These are phyloP conservation scores for Xylaria sp. DNA, from an alignment of 2,329 filamentous ascomycete genomes.

Conservation along the genomic window DNA sequence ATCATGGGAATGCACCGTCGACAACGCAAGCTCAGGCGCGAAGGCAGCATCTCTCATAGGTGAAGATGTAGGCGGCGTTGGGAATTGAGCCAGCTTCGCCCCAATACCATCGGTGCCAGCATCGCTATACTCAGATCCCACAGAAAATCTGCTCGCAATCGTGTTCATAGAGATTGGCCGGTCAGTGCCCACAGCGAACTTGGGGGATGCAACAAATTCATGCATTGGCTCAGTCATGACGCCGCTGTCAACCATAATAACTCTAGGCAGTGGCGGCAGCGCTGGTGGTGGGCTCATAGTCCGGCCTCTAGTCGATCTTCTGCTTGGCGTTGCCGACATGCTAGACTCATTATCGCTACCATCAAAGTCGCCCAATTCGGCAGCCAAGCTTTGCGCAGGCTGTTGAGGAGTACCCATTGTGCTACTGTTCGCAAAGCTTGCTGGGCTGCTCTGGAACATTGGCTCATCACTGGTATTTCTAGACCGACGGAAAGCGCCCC, in stretches of 20 bases:
- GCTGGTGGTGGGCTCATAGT: constrained; percentile 53
- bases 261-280: constrained; percentile 56
- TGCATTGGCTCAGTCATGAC: constrained; percentile 65
- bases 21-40: constrained; percentile 49
- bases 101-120: constrained; percentile 59
- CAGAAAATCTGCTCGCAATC: constrained; percentile 53
- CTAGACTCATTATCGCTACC: constrained; percentile 75
- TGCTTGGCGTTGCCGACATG: constrained; percentile 60
- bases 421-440: constrained; percentile 59
- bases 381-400: constrained; percentile 80
- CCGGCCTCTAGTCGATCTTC: constrained; percentile 51
- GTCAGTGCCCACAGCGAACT: constrained; percentile 38
- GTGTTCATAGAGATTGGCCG: constrained; percentile 52
- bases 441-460: constrained; percentile 62
- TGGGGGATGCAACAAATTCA: constrained; percentile 28
- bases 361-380: constrained; percentile 83
- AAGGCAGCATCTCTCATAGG: constrained; percentile 40
- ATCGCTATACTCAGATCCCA: constrained; percentile 57
- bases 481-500: constrained; percentile 66
- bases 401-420: constrained; percentile 54
- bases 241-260: constrained; percentile 64
- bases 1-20: constrained; percentile 50
- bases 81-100: constrained; percentile 60
- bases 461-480: constrained; percentile 66
- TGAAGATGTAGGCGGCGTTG: constrained; percentile 56